phyloP scores from a whole-genome alignment of 331 rosid genomes.

The Pyracantha coccinea region DNA sequence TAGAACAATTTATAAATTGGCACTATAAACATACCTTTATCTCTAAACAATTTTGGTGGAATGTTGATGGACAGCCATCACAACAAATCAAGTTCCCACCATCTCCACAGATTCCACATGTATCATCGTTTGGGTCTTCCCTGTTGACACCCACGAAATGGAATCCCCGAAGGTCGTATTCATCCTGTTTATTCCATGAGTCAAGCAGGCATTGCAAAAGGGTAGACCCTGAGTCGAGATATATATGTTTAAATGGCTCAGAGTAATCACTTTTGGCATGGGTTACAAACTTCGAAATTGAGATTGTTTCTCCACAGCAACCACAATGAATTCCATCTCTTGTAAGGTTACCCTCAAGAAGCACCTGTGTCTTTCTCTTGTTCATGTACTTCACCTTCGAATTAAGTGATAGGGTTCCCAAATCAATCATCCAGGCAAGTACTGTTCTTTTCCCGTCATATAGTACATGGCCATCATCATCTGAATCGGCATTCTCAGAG shows the following conservation, averaged over 20 bases:
- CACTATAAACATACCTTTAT: conserved; percentile 45
- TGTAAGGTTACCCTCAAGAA: conserved; percentile 55
- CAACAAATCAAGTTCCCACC: conserved; percentile 96
- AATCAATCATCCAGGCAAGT: conserved; percentile 87
- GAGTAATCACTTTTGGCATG: conserved; percentile 58
- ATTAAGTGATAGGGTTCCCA: conserved; percentile 56
- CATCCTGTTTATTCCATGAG: conserved; percentile 81
- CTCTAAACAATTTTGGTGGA: conserved; percentile 86
- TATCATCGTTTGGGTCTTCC: conserved; percentile 93
- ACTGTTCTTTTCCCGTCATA: conserved; percentile 78
- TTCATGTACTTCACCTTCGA: conserved; percentile 58
- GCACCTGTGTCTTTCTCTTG: conserved; percentile 22
- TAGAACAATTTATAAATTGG: neutral
- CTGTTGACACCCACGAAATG: conserved; percentile 61
- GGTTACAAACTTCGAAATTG: conserved; percentile 54
- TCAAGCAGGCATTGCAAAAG: conserved; percentile 82
- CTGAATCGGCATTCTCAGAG: conserved; percentile 57
- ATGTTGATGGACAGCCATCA: conserved; percentile 95
- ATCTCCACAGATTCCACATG: conserved; percentile 96
- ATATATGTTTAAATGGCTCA: conserved; percentile 57
- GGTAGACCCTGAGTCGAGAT: conserved; percentile 48
- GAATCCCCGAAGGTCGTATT: conserved; percentile 51
- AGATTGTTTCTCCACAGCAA: conserved; percentile 55
- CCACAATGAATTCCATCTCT: conserved; percentile 78
- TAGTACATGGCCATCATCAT: conserved; percentile 60